phyloP scores from a whole-genome alignment of 352 stramenopile species.

The Pythium scleroteichum region DNA sequence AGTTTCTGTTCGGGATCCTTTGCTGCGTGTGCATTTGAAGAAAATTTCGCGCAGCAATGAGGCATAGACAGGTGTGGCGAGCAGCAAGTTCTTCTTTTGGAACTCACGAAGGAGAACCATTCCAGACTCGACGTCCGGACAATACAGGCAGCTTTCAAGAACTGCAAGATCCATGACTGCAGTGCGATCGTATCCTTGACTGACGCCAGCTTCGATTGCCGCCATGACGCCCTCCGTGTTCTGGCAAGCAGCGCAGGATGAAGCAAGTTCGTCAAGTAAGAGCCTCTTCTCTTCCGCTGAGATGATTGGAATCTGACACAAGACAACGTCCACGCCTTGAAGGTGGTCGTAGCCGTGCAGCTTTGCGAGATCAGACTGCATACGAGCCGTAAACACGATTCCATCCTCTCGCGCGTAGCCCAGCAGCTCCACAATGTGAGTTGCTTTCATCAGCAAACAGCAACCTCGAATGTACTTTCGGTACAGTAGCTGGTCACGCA shows the following conservation, averaged over 20 bases:
- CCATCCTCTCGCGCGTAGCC: slow-evolving; percentile 44
- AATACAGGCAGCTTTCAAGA: slow-evolving; percentile 56
- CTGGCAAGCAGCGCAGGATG: slow-evolving; percentile 54
- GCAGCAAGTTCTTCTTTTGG: slow-evolving; percentile 41
- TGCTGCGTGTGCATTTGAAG: slow-evolving; percentile 63
- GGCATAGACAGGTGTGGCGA: slow-evolving; percentile 56
- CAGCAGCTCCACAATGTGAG: slow-evolving; percentile 58
- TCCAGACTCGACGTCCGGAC: slow-evolving; percentile 32
- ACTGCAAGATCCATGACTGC: slow-evolving; percentile 53
- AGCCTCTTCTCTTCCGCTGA: slow-evolving; percentile 32
- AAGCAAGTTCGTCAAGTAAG: slow-evolving; percentile 59
- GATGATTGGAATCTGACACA: slow-evolving; percentile 36
- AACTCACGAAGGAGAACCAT: slow-evolving; percentile 41
- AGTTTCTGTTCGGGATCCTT: slow-evolving; percentile 20
- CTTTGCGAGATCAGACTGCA: slow-evolving; percentile 54
- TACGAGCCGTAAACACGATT: slow-evolving; percentile 50
- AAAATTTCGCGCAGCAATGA: slow-evolving; percentile 73
- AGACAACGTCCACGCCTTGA: slow-evolving; percentile 51
- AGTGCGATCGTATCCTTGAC: slow-evolving; percentile 42
- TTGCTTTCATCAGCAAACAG: slow-evolving; percentile 54
- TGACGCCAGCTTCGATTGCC: slow-evolving; percentile 40
- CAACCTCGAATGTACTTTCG: slow-evolving; percentile 68
- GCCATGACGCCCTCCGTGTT: slow-evolving; percentile 48
- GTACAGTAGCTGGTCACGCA: slow-evolving; percentile 47
- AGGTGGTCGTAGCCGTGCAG: slow-evolving; percentile 52